Base-by-base conservation (phyloP, 176 grass and related monocot genomes). In the Saccharum spontaneum region DNA sequence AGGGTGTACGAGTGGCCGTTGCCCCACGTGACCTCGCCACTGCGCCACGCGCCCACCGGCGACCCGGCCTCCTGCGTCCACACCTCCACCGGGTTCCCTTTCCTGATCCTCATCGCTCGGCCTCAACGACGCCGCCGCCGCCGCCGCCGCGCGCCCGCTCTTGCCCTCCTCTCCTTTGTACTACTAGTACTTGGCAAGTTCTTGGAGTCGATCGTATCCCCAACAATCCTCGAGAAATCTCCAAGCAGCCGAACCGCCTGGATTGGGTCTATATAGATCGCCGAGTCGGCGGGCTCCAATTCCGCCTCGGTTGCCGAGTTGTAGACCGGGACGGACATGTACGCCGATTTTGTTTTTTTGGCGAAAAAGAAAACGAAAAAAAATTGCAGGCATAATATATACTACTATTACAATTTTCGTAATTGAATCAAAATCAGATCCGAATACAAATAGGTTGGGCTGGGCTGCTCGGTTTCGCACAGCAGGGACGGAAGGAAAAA, bases 1-100 rank as follows among this genome's bases (percentile, higher is more conserved):
- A 94, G 49, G 46, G 49, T 64, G 70, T 97, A 97, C 23, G 87
- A 82, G 76, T 90, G 91, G 17, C 94, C 91, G 36, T 97, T 90
- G 63, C 91, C 91, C 68, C 62, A 88, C 23, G 86, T 10, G 28
- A 97, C 88, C 64, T 86, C 82, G n/a, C 91, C 94, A 31, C 43
- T 20, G 68, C 94, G 78, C 94, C 94, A 97, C 48, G 57, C 90
- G 16, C 84, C 89, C 41, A 61, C 66, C 15, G 78, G 64, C 44
- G 79, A 3, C 37, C 2, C 73, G 38, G 65, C 84, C 28, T 74
- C 68, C 73, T 73, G 60, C 62, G 67, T 57, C 71, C 75, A 57
- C 45, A 84, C 91, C 91, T 97, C 94, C 81, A 94, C 84, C 57
- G 43, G 65, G 55, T 18, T 86, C 33, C 89, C 89, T 15, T 45